Evolutionary conservation across 139 green algal species (phyloP).

Genomic region (Chlorella ohadii): DNA sequence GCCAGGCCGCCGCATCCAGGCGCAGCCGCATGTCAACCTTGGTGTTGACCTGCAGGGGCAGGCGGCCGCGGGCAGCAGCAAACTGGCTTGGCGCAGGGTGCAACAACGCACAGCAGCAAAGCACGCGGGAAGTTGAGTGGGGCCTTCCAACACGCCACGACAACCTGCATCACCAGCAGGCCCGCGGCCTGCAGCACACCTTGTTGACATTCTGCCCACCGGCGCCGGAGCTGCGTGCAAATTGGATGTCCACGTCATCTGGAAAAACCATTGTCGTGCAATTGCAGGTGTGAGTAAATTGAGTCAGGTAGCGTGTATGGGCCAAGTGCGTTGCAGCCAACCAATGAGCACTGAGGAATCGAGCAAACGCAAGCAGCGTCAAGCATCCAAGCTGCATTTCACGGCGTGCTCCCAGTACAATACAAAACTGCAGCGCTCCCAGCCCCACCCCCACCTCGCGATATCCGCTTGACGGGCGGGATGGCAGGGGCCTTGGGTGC

Average conservation of each 20-base stretch:
- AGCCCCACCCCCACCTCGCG: slow-evolving; percentile 6
- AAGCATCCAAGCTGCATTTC: not conserved
- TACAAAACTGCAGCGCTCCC: not conserved
- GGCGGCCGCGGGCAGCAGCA: not conserved
- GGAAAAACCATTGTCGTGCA: slow-evolving; percentile 31
- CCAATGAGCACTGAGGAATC: too few species aligned
- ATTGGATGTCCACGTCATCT: slow-evolving; percentile 93
- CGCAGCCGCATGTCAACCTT: slow-evolving; percentile 97
- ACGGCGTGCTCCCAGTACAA: not conserved
- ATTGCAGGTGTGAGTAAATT: too few species aligned
- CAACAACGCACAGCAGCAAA: too few species aligned
- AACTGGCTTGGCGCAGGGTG: too few species aligned
- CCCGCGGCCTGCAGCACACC: slow-evolving; percentile 33
- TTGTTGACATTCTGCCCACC: slow-evolving; percentile 98
- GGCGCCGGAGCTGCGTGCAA: slow-evolving; percentile 88
- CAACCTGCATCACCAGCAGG: too few species aligned
- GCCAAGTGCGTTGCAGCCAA: too few species aligned
- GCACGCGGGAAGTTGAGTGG: too few species aligned
- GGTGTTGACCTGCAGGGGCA: slow-evolving; percentile 80
- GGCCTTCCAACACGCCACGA: too few species aligned
- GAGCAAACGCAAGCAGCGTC: too few species aligned
- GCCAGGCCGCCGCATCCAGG: slow-evolving; percentile 73
- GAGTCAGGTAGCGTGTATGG: too few species aligned
- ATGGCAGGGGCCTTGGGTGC: slow-evolving; percentile 14
- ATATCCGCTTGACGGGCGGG: slow-evolving; percentile 40